Base-by-base conservation (phyloP, 108 stramenopile genomes). In the Aurantiochytrium sp. region DNA sequence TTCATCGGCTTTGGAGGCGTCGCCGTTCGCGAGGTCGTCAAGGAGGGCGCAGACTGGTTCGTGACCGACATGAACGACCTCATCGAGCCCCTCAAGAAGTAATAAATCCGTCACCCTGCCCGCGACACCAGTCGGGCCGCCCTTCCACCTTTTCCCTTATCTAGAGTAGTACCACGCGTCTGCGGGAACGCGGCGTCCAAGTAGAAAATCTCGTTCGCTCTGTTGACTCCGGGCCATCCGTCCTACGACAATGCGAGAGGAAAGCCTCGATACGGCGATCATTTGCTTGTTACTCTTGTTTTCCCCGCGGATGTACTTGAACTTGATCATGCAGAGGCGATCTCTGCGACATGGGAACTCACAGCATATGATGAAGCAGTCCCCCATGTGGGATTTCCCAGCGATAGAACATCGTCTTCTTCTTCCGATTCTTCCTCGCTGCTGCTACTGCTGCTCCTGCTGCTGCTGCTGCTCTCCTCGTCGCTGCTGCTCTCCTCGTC, bases 1-100 rank as follows among this genome's bases (percentile, higher is more conserved):
- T 98, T 98, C 89, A 96, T 99, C 88, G 99, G 99, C 65, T 99
- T 96, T 92, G 99, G 99, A 19, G 99, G 99, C 34, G 95, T 98
- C 22, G 93, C 94, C 6, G 94, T 90, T 15, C 94, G 98, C 37
- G 92, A 95, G 39, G 92, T 93, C 4, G 97, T 99, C 32, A 93
- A 89, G 88, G 90, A 93, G 45, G 95, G 94, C 87, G 97, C 98
- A 0, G 97, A 97, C 89, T 98, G 97, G 97, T 99, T 96, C 89
- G 96, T 98, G 8, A 91, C 91, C 24, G 95, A 97, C 85, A 98
- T 99, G 91, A 69, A 89, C 0, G 95, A 94, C 24, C 90, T 97
- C 94, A 95, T 93, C 34, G 87, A 92, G 55, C 91, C 95, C 65
- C 89, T 96, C 85, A 36, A 85, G 4, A 55, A 88, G 73, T 69